Percentiles rank a stretch among this genome's conserved stretches.
These are phyloP conservation scores for Geranomyces variabilis DNA, from an alignment of 192 early-diverging fungal genomes.

Conservation along the genomic window DNA sequence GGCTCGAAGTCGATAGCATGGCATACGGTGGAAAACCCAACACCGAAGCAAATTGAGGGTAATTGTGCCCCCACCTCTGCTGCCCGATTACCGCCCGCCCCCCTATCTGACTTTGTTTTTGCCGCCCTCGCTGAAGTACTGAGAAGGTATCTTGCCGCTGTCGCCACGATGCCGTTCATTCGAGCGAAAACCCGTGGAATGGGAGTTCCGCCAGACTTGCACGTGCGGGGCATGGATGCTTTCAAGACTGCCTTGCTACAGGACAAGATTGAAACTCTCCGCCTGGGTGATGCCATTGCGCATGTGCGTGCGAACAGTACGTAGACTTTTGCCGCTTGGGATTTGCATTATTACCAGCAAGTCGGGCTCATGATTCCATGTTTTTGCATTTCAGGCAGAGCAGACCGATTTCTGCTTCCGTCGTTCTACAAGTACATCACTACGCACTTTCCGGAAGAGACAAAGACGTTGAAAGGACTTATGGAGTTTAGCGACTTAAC, in stretches of 20 bases:
- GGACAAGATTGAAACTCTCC: constrained; percentile 3
- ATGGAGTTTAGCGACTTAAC: constrained; percentile 71
- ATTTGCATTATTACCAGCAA: background rate
- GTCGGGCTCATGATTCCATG: constrained; percentile 4
- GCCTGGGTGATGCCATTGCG: constrained; percentile 8
- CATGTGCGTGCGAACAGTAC: constrained; percentile 23
- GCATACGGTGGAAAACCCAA: constrained; percentile 5
- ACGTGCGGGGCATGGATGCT: background rate
- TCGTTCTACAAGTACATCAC: constrained; percentile 36
- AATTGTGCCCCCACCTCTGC: no score
- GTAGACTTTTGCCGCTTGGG: background rate
- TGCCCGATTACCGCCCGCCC: background rate
- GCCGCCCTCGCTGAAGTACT: constrained; percentile 2
- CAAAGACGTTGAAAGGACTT: constrained; percentile 22
- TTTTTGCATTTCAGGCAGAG: no score
- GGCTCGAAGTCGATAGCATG: background rate
- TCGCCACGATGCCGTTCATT: background rate
- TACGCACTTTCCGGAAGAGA: constrained; percentile 11
- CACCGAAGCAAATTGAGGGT: background rate
- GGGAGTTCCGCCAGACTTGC: constrained; percentile 8
- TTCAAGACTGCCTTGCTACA: constrained; percentile 10
- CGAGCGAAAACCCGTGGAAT: constrained; percentile 5
- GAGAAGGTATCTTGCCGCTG: constrained; percentile 5
- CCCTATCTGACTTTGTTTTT: background rate
- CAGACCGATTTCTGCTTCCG: constrained; percentile 44